These are phyloP conservation scores for Letharia columbiana DNA, from an alignment of 495 filamentous ascomycete genomes.

Conservation along the genomic window DNA sequence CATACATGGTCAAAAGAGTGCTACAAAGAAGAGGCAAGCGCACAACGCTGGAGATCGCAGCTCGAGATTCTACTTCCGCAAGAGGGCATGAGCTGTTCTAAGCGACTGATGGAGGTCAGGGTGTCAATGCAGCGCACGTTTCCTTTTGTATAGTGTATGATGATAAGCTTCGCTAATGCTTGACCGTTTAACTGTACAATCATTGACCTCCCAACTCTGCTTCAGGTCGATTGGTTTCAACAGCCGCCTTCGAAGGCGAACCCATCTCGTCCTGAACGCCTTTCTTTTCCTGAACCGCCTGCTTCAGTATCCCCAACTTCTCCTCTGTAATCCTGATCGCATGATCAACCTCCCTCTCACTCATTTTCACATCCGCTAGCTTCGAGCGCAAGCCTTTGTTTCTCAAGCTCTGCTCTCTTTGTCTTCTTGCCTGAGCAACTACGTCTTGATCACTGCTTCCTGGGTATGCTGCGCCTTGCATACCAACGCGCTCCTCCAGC, in stretches of 20 bases:
- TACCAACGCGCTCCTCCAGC: constrained; percentile 80
- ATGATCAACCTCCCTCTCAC: constrained; percentile 70
- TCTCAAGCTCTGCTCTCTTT: constrained; percentile 22
- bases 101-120: not conserved
- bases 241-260: not conserved
- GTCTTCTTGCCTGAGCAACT: constrained; percentile 4
- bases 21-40: not conserved
- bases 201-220: not conserved
- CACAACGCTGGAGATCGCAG: not conserved
- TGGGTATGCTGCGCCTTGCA: constrained; percentile 52
- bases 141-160: not conserved
- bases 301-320: constrained; percentile 64
- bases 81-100: not conserved
- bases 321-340: constrained; percentile 82
- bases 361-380: constrained; percentile 63
- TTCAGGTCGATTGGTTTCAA: not conserved
- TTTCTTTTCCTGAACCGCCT: constrained; percentile 54
- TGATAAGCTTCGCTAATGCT: not conserved
- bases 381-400: constrained; percentile 34
- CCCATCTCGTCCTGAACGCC: constrained; percentile 6
- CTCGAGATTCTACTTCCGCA: not conserved
- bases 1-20: not conserved
- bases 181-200: not conserved
- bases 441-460: constrained; percentile 5
- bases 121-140: not conserved